phyloP scores from a whole-genome alignment of 768 basidiomycete genomes.

The Crassisporium funariophilum region DNA sequence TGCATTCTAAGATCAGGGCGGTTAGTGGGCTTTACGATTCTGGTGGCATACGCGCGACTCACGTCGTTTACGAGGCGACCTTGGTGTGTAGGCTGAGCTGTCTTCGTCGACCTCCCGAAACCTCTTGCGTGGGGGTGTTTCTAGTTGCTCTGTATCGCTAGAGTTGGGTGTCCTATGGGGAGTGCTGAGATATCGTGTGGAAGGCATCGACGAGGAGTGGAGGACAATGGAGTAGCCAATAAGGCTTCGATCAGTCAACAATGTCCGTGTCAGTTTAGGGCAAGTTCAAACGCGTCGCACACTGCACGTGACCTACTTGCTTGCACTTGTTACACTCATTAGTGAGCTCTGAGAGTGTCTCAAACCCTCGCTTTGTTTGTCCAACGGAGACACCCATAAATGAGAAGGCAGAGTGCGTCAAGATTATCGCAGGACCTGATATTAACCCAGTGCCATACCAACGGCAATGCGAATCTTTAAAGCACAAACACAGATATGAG shows the following conservation, averaged over 20 bases:
- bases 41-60: constrained; percentile 4
- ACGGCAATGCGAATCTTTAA: too few species aligned
- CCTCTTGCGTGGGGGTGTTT: constrained; percentile 29
- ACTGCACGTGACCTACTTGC: constrained; percentile 17
- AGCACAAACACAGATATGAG: too few species aligned
- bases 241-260: constrained; percentile 12
- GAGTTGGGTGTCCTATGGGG: constrained; percentile 29
- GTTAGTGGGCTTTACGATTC: neutral
- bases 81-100: constrained; percentile 13
- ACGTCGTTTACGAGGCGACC: constrained; percentile 31
- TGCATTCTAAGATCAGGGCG: constrained; percentile 16
- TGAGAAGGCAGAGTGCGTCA: too few species aligned
- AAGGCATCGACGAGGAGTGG: constrained; percentile 18
- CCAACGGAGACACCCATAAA: too few species aligned
- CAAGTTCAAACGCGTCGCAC: constrained; percentile 25
- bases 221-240: constrained; percentile 11
- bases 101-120: constrained; percentile 24
- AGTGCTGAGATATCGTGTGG: constrained; percentile 15
- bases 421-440: too few species aligned
- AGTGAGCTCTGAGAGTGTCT: too few species aligned
- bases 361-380: too few species aligned
- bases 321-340: too few species aligned
- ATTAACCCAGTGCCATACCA: too few species aligned
- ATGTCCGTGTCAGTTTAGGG: constrained; percentile 24
- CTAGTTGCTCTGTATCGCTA: constrained; percentile 31